Evolutionary conservation across 2,329 filamentous ascomycete genomes (phyloP), one percentile per base, ranked within the genome.

Genomic region (Phyllosticta capitalensis): DNA sequence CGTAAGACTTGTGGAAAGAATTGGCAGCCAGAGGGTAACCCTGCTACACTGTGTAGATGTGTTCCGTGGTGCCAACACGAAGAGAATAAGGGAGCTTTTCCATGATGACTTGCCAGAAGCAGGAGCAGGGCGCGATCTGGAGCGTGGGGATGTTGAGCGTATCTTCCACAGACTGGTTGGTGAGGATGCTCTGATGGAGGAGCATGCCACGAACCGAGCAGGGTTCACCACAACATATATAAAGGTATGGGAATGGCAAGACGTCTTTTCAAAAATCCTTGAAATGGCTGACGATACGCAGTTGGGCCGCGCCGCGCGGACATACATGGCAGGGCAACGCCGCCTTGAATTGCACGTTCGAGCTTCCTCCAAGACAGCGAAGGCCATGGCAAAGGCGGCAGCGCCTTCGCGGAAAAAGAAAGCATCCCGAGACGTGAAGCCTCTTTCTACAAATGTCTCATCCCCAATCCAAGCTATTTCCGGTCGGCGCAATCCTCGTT

Each of bases 31-130:
- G 38, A 81, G 82, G 51, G 81, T 95, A 56, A 95, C 90, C 5
- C 75, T 92, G 59, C 79, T 85, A 17, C 87, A 95, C 68, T 92
- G 90, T 69, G 84, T 89, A n/a, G 91, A 96, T 67, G 81, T 95
- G 38, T 83, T 96, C 64, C 81, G 87, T 63, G 94, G 92, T 6
- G 84, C 81, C 61, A 83, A 80, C 62, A 82, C 78, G 61, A 83
- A 82, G 61, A 82, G 82, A 60, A 76, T 83, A 50, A 80, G 82
- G 49, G 76, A 80, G 14, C 67, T 76, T 2, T 69, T 75, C 21
- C 48, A 62, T 21, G 77, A 82, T 45, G 67, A 73, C 6, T 63
- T 83, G 9, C 73, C 81, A 19, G 82, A 85, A 61, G 85, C 84
- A 70, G 90, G 90, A 14, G 79, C 81, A 50, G 91, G 88, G 14